Evolutionary conservation across 2,329 filamentous ascomycete genomes (phyloP).

Genomic region (Trematosphaeria pertusa): DNA sequence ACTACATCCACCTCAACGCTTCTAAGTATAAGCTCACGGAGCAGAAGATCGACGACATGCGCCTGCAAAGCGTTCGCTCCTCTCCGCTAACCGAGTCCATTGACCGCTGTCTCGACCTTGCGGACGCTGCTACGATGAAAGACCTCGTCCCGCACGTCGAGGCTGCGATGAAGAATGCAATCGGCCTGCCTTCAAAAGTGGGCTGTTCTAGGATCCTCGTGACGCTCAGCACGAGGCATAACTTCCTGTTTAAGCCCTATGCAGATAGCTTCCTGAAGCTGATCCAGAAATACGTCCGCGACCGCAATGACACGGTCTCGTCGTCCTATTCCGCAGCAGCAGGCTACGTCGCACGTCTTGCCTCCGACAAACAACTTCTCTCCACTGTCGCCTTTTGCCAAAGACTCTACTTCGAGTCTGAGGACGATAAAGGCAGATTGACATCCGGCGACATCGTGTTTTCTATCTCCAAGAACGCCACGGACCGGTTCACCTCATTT

Average conservation of each 20-base stretch:
- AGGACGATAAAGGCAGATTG: conserved; percentile 76
- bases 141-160: conserved; percentile 76
- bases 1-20: conserved; percentile 90
- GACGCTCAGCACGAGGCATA: conserved; percentile 82
- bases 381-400: conserved; percentile 63
- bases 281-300: conserved; percentile 81
- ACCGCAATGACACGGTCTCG: conserved; percentile 93
- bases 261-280: conserved; percentile 78
- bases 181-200: conserved; percentile 93
- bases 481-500: conserved; percentile 83
- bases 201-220: conserved; percentile 86
- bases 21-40: conserved; percentile 83
- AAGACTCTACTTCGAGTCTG: conserved; percentile 79
- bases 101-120: conserved; percentile 82
- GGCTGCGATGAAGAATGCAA: conserved; percentile 79
- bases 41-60: conserved; percentile 87
- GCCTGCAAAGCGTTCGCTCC: conserved; percentile 79
- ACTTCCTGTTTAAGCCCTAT: conserved; percentile 75
- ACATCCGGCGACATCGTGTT: conserved; percentile 84
- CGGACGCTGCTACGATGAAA: conserved; percentile 80
- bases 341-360: conserved; percentile 78
- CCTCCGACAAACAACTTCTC: conserved; percentile 65
- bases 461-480: conserved; percentile 83
- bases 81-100: conserved; percentile 94
- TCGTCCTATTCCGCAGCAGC: conserved; percentile 85